These are phyloP conservation scores for Styphnolobium japonicum DNA, from an alignment of 306 rosid genomes.

Conservation along the genomic window DNA sequence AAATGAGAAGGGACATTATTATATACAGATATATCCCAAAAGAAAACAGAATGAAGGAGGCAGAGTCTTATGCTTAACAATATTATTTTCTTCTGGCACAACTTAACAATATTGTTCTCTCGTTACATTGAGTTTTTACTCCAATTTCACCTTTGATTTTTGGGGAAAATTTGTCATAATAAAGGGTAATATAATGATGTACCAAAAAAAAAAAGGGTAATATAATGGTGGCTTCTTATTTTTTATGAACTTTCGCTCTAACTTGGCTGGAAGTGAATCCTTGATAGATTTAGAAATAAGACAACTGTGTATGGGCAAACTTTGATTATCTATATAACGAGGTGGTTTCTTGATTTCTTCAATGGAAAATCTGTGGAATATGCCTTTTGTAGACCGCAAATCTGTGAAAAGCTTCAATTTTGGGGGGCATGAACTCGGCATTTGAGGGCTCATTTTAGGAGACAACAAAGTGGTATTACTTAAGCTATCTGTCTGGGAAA, in stretches of 20 bases:
- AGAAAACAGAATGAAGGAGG: too few relatives aligned
- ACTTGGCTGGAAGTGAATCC: background rate
- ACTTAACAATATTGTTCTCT: background rate
- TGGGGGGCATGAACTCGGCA: background rate
- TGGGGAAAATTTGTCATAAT: background rate
- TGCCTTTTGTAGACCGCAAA: background rate
- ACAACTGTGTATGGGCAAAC: background rate
- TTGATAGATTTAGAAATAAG: background rate
- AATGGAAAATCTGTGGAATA: background rate
- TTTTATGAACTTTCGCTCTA: background rate
- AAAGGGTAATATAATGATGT: background rate
- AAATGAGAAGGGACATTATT: too few relatives aligned
- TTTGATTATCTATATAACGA: background rate
- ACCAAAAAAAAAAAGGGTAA: too few relatives aligned
- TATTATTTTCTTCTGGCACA: too few relatives aligned
- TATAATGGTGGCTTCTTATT: background rate
- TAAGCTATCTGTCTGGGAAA: background rate
- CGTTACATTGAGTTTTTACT: background rate
- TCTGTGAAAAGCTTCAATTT: background rate
- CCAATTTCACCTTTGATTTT: background rate
- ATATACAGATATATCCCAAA: too few relatives aligned
- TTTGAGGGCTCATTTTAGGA: background rate
- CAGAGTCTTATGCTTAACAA: background rate
- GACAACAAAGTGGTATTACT: constrained; percentile 10
- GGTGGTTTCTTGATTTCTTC: background rate